Percentiles rank a stretch among this genome's conserved stretches.
phyloP scores from a whole-genome alignment of 371 early-diverging fungal genomes.

The Haplosporangium sp. region DNA sequence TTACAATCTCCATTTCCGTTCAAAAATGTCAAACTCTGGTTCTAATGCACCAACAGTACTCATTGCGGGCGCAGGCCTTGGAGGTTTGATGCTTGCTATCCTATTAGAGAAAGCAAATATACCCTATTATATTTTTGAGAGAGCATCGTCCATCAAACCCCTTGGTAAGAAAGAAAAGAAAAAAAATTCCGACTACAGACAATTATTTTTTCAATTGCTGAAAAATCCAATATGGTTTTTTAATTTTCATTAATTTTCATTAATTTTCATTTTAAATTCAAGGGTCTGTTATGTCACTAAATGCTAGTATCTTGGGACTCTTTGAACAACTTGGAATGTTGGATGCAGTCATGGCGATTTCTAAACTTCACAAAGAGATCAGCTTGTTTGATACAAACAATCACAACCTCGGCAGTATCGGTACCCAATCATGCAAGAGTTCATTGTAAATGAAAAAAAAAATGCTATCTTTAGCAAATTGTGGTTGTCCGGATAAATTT shows the following conservation, averaged over 20 bases:
- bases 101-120: neutral
- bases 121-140: neutral
- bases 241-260: too few species aligned
- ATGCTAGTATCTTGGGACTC: neutral
- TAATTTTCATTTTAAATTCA: too few species aligned
- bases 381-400: neutral
- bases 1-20: too few species aligned
- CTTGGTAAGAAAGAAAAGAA: neutral
- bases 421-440: neutral
- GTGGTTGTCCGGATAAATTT: too few species aligned
- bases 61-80: neutral
- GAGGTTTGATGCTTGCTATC: neutral
- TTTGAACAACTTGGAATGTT: neutral
- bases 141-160: neutral
- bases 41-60: neutral
- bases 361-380: neutral
- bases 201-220: too few species aligned
- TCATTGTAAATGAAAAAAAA: too few species aligned
- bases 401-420: neutral
- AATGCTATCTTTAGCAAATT: too few species aligned
- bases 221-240: too few species aligned
- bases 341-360: neutral
- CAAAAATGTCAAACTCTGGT: neutral
- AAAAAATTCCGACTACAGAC: too few species aligned
- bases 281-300: neutral